Percentiles rank a stretch among this genome's conserved stretches.
Evolutionary conservation across 345 rosid species (phyloP).

Genomic region (Turritis glabra): DNA sequence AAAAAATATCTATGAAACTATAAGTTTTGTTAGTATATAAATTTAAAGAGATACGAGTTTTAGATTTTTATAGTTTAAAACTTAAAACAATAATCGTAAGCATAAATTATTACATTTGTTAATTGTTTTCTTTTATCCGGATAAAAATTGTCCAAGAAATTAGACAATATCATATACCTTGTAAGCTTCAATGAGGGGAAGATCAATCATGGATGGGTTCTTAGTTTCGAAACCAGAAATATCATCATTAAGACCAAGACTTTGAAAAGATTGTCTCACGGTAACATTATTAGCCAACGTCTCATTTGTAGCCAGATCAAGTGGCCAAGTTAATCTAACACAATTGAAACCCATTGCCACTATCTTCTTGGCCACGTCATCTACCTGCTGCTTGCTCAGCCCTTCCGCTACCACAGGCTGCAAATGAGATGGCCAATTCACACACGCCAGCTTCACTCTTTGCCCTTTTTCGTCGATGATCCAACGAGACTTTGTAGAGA

Average conservation of each 20-base stretch:
- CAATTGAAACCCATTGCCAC: constrained; percentile 61
- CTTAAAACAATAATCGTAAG: not conserved
- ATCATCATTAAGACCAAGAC: constrained; percentile 54
- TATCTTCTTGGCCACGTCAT: constrained; percentile 41
- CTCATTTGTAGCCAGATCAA: constrained; percentile 53
- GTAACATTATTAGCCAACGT: constrained; percentile 49
- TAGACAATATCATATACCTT: constrained; percentile 52
- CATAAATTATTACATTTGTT: not conserved
- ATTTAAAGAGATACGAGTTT: not conserved
- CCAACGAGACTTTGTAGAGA: constrained; percentile 60
- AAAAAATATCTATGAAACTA: not conserved
- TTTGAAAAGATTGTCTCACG: constrained; percentile 58
- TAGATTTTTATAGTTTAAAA: not conserved
- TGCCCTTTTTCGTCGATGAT: constrained; percentile 46
- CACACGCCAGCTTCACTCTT: constrained; percentile 70
- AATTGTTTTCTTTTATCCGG: not conserved
- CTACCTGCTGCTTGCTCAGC: constrained; percentile 60
- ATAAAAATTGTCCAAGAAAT: not conserved
- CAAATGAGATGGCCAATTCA: constrained; percentile 67
- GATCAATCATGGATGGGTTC: constrained; percentile 76
- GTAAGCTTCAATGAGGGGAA: constrained; percentile 64
- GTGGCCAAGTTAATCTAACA: constrained; percentile 73
- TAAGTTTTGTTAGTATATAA: not conserved
- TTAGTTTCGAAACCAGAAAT: constrained; percentile 60
- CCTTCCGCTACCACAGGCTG: constrained; percentile 71